Conservation (phyloP, 2,329 filamentous ascomycete species). For the Teratosphaeriaceae sp. region DNA sequence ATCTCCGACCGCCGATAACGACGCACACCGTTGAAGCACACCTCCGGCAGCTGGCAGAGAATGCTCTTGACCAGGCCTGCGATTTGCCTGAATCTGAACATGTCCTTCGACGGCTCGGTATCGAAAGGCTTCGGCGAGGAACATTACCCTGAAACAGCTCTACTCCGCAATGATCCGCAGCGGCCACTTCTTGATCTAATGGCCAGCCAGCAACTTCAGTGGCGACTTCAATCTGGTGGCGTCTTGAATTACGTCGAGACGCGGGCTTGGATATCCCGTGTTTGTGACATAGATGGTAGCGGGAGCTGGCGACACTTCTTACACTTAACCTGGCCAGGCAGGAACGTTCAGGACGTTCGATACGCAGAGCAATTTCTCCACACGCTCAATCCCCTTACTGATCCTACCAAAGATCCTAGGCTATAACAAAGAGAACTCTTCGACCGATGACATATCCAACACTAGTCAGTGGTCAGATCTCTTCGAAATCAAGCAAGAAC, state of each 20-base stretch:
- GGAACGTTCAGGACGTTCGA: no score
- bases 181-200: not conserved
- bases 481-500: not conserved
- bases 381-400: not conserved
- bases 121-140: not conserved
- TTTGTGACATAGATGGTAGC: no score
- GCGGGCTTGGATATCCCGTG: no score
- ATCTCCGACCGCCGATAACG: not conserved
- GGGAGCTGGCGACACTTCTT: no score
- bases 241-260: not conserved
- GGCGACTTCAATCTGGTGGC: not conserved
- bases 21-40: not conserved
- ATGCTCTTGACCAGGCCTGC: not conserved
- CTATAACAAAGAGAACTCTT: no score
- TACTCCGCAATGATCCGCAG: not conserved
- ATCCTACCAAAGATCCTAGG: not conserved
- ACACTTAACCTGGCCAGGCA: no score
- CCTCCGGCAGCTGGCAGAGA: not conserved
- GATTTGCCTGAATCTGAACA: not conserved
- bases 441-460: no score
- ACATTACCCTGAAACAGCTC: not conserved
- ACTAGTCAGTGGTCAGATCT: no score
- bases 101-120: not conserved
- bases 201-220: not conserved
- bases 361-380: not conserved